Conservation (phyloP, 176 grass and related monocot species). For the Chloris gayana region DNA sequence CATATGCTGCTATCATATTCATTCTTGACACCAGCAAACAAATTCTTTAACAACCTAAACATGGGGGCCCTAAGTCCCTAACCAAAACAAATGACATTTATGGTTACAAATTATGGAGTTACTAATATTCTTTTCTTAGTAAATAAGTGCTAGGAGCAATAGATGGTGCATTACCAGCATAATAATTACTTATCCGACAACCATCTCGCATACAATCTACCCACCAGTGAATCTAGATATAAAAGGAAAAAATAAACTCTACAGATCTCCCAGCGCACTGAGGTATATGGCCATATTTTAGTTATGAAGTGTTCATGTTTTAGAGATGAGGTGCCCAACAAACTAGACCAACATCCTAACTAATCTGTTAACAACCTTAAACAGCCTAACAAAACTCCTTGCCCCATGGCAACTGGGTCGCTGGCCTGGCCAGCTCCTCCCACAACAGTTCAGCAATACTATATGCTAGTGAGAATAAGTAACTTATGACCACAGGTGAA, state of each 20-base stretch:
- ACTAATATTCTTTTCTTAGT: not conserved
- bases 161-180: not conserved
- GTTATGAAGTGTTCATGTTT: too few relatives aligned
- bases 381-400: too few relatives aligned
- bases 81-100: slow-evolving; percentile 14
- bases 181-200: slow-evolving; percentile 15
- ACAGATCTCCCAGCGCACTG: not conserved
- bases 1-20: not conserved
- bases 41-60: not conserved
- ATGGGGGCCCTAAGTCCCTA: not conserved
- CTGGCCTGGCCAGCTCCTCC: too few relatives aligned
- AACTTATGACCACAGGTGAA: not conserved
- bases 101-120: not conserved
- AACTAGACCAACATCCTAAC: too few relatives aligned
- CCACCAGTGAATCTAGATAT: not conserved
- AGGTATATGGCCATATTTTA: slow-evolving; percentile 12
- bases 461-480: slow-evolving; percentile 6
- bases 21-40: slow-evolving; percentile 8
- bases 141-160: not conserved
- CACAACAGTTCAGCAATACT: slow-evolving; percentile 12
- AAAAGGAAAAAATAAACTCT: not conserved
- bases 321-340: too few relatives aligned
- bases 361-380: too few relatives aligned
- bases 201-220: slow-evolving; percentile 11
- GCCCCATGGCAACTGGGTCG: too few relatives aligned